These are phyloP conservation scores for Tripterygium wilfordii DNA, from an alignment of 177 flowering plant species.

Conservation along the genomic window DNA sequence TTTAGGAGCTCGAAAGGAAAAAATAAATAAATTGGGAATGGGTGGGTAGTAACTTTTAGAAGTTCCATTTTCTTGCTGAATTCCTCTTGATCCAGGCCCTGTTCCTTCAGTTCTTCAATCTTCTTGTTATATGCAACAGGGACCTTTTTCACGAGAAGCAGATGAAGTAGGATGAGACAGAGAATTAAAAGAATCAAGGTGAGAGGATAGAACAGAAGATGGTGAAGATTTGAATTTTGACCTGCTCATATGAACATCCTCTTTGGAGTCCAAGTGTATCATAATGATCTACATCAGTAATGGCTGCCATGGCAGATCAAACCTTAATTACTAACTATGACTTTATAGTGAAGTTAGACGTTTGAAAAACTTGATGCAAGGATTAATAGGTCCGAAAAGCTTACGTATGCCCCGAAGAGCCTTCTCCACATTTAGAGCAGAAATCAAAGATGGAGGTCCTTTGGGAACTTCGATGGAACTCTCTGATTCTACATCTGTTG, in stretches of 20 bases:
- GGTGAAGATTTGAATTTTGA: no score
- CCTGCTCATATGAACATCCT: constrained; percentile 66
- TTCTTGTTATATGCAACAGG: constrained; percentile 47
- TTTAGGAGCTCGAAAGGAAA: no score
- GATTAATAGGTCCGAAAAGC: no score
- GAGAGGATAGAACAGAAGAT: no score
- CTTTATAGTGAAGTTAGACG: no score
- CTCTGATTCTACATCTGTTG: constrained; percentile 21
- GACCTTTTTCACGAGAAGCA: constrained; percentile 33
- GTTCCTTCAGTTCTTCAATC: constrained; percentile 41
- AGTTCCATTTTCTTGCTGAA: constrained; percentile 40
- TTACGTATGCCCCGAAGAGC: constrained; percentile 84
- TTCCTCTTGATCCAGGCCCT: constrained; percentile 56
- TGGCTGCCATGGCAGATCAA: constrained; percentile 72
- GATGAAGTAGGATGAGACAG: neutral
- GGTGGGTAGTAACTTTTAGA: constrained; percentile 38
- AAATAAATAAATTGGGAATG: no score
- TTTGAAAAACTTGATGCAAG: no score
- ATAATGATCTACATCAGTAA: constrained; percentile 75
- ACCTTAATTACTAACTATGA: no score
- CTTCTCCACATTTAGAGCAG: constrained; percentile 67
- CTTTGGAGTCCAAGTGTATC: constrained; percentile 58
- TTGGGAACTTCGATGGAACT: constrained; percentile 36
- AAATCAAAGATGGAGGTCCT: constrained; percentile 56
- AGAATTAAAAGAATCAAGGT: no score